Percentiles rank a stretch among this genome's conserved stretches.
These are phyloP conservation scores for Fusarium armeniacum DNA, from an alignment of 2,329 filamentous ascomycete species.

Conservation along the genomic window DNA sequence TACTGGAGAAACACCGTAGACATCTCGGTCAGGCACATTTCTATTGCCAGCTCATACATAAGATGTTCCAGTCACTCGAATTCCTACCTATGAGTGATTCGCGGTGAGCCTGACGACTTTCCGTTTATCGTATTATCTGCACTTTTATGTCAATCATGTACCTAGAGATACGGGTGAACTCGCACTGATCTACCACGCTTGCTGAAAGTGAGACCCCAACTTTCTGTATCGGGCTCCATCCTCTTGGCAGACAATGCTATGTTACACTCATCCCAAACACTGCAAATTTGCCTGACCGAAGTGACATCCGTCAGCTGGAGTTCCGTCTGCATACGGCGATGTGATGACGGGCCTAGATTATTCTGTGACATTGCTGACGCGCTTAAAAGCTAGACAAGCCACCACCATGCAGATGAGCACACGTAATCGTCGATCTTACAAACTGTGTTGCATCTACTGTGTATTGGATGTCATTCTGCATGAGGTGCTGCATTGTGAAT, in stretches of 20 bases:
- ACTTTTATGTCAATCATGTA: constrained; percentile 25
- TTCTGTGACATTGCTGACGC: neutral
- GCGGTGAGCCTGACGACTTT: constrained; percentile 11
- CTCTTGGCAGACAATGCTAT: too few species aligned
- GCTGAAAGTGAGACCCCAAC: neutral
- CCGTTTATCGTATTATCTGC: constrained; percentile 22
- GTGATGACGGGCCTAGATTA: neutral
- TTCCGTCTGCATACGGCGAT: neutral
- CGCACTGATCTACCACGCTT: neutral
- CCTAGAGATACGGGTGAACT: constrained; percentile 5
- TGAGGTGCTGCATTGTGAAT: neutral
- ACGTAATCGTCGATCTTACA: neutral
- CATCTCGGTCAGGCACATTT: neutral
- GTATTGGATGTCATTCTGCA: neutral
- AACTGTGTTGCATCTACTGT: neutral
- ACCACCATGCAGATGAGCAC: neutral
- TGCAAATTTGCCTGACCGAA: neutral
- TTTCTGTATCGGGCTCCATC: too few species aligned
- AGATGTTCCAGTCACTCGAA: neutral
- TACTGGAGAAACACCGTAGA: neutral
- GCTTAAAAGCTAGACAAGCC: neutral
- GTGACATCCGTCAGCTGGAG: neutral
- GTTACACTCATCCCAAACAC: too few species aligned
- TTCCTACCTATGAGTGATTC: neutral
- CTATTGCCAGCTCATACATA: neutral